Base-by-base conservation (phyloP, 1,139 yeast genomes). In the Suhomyces terraborum region DNA sequence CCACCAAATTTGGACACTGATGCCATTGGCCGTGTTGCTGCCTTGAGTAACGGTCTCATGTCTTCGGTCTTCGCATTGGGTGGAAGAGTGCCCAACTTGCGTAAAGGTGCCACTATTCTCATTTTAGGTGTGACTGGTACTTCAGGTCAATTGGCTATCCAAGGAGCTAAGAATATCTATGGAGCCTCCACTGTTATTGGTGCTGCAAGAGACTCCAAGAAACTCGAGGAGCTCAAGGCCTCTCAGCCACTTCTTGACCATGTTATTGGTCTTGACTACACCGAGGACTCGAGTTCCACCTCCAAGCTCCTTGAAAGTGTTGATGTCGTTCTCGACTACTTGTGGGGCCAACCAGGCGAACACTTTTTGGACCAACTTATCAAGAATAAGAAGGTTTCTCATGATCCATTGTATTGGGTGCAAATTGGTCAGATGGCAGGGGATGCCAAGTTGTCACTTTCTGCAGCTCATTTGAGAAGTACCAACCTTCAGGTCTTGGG, bases 371-470 rank as follows among this genome's bases (percentile, higher is more conserved):
- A 24, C 6, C 23, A 31, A 8, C 25, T 39, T 9, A 23, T 37
- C 17, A 26, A 29, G 21, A 22, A 35, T 31, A 41, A 45, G 37
- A 32, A 29, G 23, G 48, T 33, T 13, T 8, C 41, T 3, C 26
- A 44, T n/a, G 33, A 36, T 7, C 43, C 47, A 2, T 32, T 55
- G 20, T 38, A 40, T 26, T 58, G 61, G 61, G 46, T 58, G 3
- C 50, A 50, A 23, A 52, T 58, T 21, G 62, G 62, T 6, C 48
- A 42, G 27, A 47, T 54, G 13, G 53, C 53, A 17, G 62, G 61
- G 7, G 38, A 36, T 5, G 44, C 48, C 5, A 24, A 24, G 12
- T 9, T 24, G 4, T 12, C 27, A 2, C 16, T 24, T 4, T 18
- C 51, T 13, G 32, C 36, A 8, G 36, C 56, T 3, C 17, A 45